These are phyloP conservation scores for Venturia effusa DNA, from an alignment of 2,329 filamentous ascomycete species.

Conservation along the genomic window DNA sequence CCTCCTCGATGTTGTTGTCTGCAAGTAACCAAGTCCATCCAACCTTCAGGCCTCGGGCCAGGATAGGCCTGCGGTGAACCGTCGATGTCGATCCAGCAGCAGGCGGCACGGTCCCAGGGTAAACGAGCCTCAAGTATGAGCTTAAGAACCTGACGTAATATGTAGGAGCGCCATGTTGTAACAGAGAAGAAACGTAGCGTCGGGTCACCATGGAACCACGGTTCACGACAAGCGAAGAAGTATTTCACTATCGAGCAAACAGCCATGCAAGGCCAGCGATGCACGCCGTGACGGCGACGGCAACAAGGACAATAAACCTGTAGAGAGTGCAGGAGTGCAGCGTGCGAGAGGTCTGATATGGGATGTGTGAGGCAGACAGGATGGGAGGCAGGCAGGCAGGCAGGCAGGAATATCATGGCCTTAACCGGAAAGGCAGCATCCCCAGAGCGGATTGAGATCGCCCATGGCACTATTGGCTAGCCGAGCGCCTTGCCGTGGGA, in stretches of 20 bases:
- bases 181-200: not conserved
- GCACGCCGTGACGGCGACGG: not conserved
- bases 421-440: not conserved
- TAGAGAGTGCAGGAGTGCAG: not conserved
- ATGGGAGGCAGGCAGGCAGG: too few relatives aligned
- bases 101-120: not conserved
- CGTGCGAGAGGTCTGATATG: not conserved
- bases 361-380: too few relatives aligned
- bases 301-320: not conserved
- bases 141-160: not conserved
- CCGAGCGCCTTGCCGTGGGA: not conserved
- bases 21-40: not conserved
- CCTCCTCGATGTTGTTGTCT: not conserved
- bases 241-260: not conserved
- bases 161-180: slow-evolving; percentile 1
- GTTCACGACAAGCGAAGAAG: not conserved
- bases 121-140: not conserved
- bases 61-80: not conserved
- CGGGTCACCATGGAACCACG: not conserved
- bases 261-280: not conserved
- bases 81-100: not conserved
- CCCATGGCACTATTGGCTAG: not conserved
- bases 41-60: not conserved
- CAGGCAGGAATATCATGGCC: not conserved
- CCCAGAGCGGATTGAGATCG: not conserved